A percentile compares a stretch with the other conserved stretches of the same genome.
Evolutionary conservation across 495 filamentous ascomycete genomes (phyloP).

Genomic region (Penicillium canariense): DNA sequence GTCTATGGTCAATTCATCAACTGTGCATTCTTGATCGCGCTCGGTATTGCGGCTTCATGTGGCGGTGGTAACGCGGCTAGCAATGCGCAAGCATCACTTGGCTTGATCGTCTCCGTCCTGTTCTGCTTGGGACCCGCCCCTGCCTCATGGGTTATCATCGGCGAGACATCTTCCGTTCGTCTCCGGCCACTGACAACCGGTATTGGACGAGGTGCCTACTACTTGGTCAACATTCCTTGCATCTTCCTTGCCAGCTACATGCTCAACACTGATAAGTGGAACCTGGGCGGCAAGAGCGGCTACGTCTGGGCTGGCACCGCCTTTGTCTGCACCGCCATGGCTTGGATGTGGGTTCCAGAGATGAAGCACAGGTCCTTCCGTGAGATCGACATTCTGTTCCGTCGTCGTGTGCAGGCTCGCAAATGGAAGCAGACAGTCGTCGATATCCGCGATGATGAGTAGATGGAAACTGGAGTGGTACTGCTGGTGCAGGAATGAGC

Average conservation of each 20-base stretch:
- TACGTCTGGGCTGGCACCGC: conserved; percentile 49
- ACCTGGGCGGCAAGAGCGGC: conserved; percentile 52
- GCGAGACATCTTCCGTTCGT: conserved; percentile 56
- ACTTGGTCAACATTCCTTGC: conserved; percentile 53
- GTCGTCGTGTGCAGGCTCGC: conserved; percentile 52
- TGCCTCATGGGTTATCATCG: conserved; percentile 57
- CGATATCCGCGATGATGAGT: conserved; percentile 54
- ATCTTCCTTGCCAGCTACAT: conserved; percentile 51
- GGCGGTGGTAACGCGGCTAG: conserved; percentile 28
- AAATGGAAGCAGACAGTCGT: conserved; percentile 51
- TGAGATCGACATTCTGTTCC: conserved; percentile 55
- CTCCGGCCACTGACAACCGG: conserved; percentile 57
- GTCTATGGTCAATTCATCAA: conserved; percentile 43
- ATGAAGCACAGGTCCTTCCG: conserved; percentile 51
- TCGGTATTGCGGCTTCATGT: conserved; percentile 49
- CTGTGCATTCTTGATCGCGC: conserved; percentile 34
- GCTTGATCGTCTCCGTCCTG: conserved; percentile 54
- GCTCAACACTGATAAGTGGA: conserved; percentile 45
- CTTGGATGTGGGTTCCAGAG: conserved; percentile 58
- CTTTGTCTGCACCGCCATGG: conserved; percentile 53
- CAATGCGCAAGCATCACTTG: conserved; percentile 51
- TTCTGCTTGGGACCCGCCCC: conserved; percentile 53
- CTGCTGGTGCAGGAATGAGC: no score
- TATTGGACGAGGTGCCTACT: conserved; percentile 51
- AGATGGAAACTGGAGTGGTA: no score